Conservation (phyloP, 2,329 filamentous ascomycete genomes). For the Arthrobotrys entomopaga region DNA sequence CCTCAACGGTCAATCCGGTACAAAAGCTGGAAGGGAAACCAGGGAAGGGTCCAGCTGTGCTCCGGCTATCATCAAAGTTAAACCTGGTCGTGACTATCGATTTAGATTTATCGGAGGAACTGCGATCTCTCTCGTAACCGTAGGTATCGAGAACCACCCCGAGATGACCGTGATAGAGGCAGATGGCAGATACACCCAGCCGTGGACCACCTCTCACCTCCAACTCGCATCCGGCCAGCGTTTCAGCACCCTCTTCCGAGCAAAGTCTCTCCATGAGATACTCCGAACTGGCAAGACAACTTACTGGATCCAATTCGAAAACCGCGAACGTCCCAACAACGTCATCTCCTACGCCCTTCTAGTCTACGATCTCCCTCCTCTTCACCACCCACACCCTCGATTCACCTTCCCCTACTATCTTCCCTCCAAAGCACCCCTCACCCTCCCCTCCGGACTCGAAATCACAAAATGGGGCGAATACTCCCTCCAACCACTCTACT, state of each 20-base stretch:
- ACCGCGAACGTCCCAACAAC: constrained; percentile 65
- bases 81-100: constrained; percentile 71
- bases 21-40: constrained; percentile 62
- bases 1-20: constrained; percentile 69
- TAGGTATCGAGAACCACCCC: constrained; percentile 70
- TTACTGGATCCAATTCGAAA: constrained; percentile 66
- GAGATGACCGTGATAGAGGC: constrained; percentile 71
- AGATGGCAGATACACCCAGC: constrained; percentile 69
- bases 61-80: constrained; percentile 69
- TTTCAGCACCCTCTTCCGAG: constrained; percentile 69
- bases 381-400: neutral
- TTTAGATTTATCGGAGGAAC: constrained; percentile 71
- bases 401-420: constrained; percentile 57
- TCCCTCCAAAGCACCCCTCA: constrained; percentile 60
- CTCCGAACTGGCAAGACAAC: constrained; percentile 61
- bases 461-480: constrained; percentile 65
- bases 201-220: constrained; percentile 65
- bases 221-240: constrained; percentile 71
- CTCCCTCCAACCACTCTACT: constrained; percentile 63
- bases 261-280: constrained; percentile 62
- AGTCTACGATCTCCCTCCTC: constrained; percentile 61
- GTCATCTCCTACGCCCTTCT: constrained; percentile 67
- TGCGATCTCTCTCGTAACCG: constrained; percentile 67
- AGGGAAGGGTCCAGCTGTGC: constrained; percentile 60
- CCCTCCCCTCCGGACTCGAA: constrained; percentile 59